A percentile compares a stretch with the other conserved stretches of the same genome.
phyloP scores from a whole-genome alignment of 495 filamentous ascomycete genomes.

The Annulohypoxylon stygium region DNA sequence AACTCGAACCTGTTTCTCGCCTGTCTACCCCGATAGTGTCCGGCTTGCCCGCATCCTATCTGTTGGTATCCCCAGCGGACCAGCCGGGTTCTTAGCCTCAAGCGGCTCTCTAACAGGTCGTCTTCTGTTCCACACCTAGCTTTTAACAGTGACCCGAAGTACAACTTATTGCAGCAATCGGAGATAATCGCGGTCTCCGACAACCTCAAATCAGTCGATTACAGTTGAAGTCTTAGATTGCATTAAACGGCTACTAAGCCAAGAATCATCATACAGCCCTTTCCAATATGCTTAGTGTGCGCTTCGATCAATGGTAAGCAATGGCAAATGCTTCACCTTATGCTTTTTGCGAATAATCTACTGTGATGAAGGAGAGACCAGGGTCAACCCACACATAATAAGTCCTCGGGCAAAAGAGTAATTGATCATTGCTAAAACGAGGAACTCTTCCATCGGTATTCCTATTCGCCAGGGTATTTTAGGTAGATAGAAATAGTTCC shows the following conservation, averaged over 20 bases:
- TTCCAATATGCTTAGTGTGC: neutral
- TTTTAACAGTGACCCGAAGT: neutral
- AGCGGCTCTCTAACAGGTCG: neutral
- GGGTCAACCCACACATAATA: too few relatives aligned
- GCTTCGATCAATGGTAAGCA: too few relatives aligned
- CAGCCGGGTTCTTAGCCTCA: neutral
- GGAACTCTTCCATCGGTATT: too few relatives aligned
- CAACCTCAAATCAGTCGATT: neutral
- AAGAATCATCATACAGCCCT: too few relatives aligned
- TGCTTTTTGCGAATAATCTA: too few relatives aligned
- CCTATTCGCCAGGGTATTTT: too few relatives aligned
- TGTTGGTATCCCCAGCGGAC: neutral
- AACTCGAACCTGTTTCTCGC: constrained; percentile 31
- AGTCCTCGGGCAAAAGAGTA: too few relatives aligned
- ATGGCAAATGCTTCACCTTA: too few relatives aligned
- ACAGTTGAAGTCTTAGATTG: neutral
- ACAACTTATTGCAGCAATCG: neutral
- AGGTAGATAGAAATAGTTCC: too few relatives aligned
- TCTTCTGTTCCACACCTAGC: neutral
- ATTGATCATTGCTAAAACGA: too few relatives aligned
- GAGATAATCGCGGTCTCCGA: neutral
- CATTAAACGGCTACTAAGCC: neutral
- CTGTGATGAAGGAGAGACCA: too few relatives aligned
- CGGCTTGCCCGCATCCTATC: neutral
- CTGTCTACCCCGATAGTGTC: neutral